phyloP scores from a whole-genome alignment of 345 rosid species.

The Eucalyptus globulus region DNA sequence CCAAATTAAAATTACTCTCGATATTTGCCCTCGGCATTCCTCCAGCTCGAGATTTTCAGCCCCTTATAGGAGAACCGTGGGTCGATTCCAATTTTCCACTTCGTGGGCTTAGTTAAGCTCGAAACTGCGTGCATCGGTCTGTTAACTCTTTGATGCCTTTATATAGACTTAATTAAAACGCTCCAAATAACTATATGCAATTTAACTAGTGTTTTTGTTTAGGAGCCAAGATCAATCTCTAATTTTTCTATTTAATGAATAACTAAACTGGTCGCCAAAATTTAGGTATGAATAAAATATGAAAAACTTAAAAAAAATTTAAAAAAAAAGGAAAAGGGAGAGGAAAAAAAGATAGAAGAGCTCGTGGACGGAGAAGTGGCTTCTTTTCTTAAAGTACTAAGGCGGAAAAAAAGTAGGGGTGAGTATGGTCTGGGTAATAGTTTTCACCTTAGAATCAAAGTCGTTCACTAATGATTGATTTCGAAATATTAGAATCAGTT shows the following conservation, averaged over 20 bases:
- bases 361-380: neutral
- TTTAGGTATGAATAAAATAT: no score
- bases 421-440: no score
- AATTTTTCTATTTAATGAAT: no score
- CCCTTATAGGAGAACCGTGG: neutral
- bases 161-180: neutral
- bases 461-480: no score
- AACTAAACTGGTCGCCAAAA: accelerated
- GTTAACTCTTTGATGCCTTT: neutral
- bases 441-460: no score
- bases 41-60: neutral
- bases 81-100: neutral
- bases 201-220: neutral
- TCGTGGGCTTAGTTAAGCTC: neutral
- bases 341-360: neutral
- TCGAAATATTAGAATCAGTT: no score
- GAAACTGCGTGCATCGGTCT: neutral
- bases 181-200: neutral
- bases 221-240: neutral
- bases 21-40: neutral
- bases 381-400: neutral
- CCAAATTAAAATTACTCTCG: no score
- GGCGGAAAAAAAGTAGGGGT: neutral
- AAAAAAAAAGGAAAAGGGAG: neutral
- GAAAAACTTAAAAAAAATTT: no score